Percentiles rank a stretch among this genome's conserved stretches.
These are phyloP conservation scores for Entomortierella lignicola DNA, from an alignment of 192 early-diverging fungal genomes.

Conservation along the genomic window DNA sequence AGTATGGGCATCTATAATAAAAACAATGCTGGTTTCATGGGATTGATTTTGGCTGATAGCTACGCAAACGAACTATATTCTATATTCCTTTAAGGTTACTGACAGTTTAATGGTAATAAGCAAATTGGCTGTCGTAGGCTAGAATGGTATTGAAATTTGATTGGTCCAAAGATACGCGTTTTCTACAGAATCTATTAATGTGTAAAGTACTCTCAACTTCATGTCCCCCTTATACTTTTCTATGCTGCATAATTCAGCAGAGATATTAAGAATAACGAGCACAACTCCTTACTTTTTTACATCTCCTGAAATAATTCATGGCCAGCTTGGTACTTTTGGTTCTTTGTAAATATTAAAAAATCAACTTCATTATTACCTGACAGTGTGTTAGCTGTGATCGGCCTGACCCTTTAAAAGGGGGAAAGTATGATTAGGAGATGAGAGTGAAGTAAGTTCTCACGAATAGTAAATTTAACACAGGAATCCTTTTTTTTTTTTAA, in stretches of 20 bases:
- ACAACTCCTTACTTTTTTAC: background rate
- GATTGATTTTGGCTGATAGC: background rate
- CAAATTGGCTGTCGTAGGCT: constrained; percentile 1
- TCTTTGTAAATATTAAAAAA: too few relatives aligned
- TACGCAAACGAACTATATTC: background rate
- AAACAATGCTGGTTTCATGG: too few relatives aligned
- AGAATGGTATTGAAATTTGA: constrained; percentile 1
- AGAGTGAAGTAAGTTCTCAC: too few relatives aligned
- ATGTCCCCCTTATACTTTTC: background rate
- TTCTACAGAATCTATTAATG: background rate
- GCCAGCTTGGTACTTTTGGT: background rate
- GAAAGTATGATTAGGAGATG: too few relatives aligned
- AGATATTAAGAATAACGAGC: background rate
- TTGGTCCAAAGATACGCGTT: background rate
- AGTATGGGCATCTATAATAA: too few relatives aligned
- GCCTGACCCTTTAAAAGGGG: too few relatives aligned
- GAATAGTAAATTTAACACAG: background rate
- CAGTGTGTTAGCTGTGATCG: too few relatives aligned
- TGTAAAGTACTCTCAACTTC: too few relatives aligned
- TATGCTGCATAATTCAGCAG: background rate
- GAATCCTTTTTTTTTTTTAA: background rate
- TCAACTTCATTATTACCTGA: too few relatives aligned
- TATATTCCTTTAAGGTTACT: background rate
- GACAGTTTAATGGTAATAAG: background rate
- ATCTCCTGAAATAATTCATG: background rate